A percentile compares a stretch with the other conserved stretches of the same genome.
These are phyloP conservation scores for Torulaspora indica DNA, from an alignment of 805 yeast genomes.

Conservation along the genomic window DNA sequence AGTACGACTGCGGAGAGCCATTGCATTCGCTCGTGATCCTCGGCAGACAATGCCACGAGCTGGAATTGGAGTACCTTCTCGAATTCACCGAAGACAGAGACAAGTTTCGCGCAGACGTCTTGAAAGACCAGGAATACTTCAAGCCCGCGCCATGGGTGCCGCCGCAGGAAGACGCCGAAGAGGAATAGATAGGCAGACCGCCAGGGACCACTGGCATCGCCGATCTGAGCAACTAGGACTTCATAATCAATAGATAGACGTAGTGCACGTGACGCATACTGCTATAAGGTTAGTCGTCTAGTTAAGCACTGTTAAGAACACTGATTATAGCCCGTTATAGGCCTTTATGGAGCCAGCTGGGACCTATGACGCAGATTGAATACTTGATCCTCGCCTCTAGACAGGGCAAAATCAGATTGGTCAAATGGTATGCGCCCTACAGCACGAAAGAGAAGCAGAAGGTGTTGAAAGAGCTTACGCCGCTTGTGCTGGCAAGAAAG, in stretches of 20 bases:
- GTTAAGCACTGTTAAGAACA: too few relatives aligned
- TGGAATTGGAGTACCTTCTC: conserved; percentile 79
- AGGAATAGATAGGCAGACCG: background rate
- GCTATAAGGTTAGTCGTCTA: too few relatives aligned
- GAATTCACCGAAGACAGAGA: conserved; percentile 65
- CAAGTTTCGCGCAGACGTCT: conserved; percentile 43
- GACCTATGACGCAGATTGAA: conserved; percentile 45
- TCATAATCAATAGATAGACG: background rate
- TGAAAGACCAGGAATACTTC: conserved; percentile 60
- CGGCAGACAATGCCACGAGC: conserved; percentile 91
- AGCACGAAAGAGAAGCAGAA: conserved; percentile 82
- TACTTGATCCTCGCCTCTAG: conserved; percentile 79
- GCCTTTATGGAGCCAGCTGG: too few relatives aligned
- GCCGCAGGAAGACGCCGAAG: conserved; percentile 37
- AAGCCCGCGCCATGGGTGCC: conserved; percentile 69
- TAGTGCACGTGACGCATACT: background rate
- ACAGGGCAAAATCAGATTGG: conserved; percentile 90
- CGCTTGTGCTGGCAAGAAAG: conserved; percentile 76
- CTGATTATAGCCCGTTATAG: too few relatives aligned
- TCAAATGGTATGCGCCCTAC: conserved; percentile 87
- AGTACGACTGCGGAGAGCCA: conserved; percentile 91
- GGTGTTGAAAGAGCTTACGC: conserved; percentile 78
- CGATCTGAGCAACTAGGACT: too few relatives aligned
- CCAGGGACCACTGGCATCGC: too few relatives aligned
- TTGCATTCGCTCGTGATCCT: conserved; percentile 84